phyloP scores from a whole-genome alignment of 306 rosid species.

The Cajanus cajan region DNA sequence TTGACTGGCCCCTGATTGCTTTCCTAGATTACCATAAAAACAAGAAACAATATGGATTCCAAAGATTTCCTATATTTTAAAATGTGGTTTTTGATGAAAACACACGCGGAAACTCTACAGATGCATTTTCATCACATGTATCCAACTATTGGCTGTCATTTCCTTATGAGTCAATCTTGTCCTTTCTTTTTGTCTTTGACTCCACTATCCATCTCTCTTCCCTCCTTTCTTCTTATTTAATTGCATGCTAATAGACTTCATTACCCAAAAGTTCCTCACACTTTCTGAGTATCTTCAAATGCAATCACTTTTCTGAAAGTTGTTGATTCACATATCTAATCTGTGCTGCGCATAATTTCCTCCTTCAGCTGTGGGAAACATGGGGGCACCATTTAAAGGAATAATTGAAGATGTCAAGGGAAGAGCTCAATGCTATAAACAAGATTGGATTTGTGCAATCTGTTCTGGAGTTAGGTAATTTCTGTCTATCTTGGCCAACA shows the following conservation, averaged over 20 bases:
- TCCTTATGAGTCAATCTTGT: conserved; percentile 28
- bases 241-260: not conserved
- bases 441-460: conserved; percentile 65
- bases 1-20: not conserved
- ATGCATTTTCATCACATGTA: conserved; percentile 34
- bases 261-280: not conserved
- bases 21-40: not conserved
- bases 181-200: not conserved
- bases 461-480: conserved; percentile 64
- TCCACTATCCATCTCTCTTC: not conserved
- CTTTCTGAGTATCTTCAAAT: conserved; percentile 7
- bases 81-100: not conserved
- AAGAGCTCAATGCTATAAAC: conserved; percentile 68
- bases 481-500: not conserved
- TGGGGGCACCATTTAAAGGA: conserved; percentile 56
- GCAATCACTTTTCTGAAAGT: conserved; percentile 11
- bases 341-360: not conserved
- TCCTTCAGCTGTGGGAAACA: conserved; percentile 43
- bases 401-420: conserved; percentile 68
- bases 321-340: not conserved
- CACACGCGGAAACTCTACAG: not conserved
- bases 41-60: not conserved
- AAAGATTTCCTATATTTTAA: not conserved
- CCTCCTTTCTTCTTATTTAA: not conserved
- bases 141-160: conserved; percentile 20